phyloP scores from a whole-genome alignment of 2,329 filamentous ascomycete species.

The Ceratocystis eucalypticola region DNA sequence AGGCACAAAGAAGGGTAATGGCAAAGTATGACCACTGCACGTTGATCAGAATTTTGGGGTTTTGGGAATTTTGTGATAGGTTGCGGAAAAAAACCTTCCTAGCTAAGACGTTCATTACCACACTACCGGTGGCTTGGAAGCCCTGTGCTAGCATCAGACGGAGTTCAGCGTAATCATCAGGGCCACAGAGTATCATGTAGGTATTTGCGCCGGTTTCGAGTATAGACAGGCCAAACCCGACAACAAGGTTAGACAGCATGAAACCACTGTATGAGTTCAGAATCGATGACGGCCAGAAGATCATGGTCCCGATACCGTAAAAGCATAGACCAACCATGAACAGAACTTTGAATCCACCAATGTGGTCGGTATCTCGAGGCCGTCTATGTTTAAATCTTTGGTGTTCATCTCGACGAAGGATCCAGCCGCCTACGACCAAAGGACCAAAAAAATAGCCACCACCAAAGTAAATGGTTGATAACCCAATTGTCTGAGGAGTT shows the following conservation, averaged over 20 bases:
- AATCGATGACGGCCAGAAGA: slow-evolving; percentile 73
- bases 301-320: slow-evolving; percentile 64
- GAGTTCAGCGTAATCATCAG: slow-evolving; percentile 57
- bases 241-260: slow-evolving; percentile 58
- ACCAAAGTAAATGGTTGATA: slow-evolving; percentile 58
- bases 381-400: slow-evolving; percentile 32
- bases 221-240: slow-evolving; percentile 62
- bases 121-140: slow-evolving; percentile 60
- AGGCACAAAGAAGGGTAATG: slow-evolving; percentile 59
- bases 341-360: slow-evolving; percentile 62
- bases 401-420: slow-evolving; percentile 55
- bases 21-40: slow-evolving; percentile 82
- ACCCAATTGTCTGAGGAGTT: slow-evolving; percentile 47
- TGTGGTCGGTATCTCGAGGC: slow-evolving; percentile 29
- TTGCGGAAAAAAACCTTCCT: slow-evolving; percentile 55
- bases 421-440: slow-evolving; percentile 53
- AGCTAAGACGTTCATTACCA: slow-evolving; percentile 59
- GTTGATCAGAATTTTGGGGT: slow-evolving; percentile 45
- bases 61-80: slow-evolving; percentile 36
- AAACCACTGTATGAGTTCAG: slow-evolving; percentile 65
- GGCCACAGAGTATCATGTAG: slow-evolving; percentile 58
- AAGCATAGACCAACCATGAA: slow-evolving; percentile 66
- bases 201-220: slow-evolving; percentile 74
- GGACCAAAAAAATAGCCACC: slow-evolving; percentile 58
- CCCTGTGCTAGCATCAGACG: slow-evolving; percentile 63